phyloP scores from a whole-genome alignment of 139 green algal genomes.

The Chlorella sp. region DNA sequence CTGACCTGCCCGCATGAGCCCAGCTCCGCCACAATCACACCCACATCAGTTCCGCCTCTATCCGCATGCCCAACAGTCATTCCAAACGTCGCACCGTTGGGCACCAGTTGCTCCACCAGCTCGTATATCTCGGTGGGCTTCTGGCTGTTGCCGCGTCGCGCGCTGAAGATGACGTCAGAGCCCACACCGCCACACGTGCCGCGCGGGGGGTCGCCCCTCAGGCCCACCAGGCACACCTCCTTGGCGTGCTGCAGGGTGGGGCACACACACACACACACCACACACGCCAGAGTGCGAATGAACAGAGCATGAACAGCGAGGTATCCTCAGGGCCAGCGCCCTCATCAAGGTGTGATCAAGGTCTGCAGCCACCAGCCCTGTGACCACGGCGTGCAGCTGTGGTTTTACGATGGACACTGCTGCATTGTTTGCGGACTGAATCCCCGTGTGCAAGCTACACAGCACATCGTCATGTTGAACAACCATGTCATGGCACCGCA shows the following conservation, averaged over 20 bases:
- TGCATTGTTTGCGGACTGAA: too few relatives aligned
- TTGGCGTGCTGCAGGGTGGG: constrained; percentile 21
- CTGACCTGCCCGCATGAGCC: too few relatives aligned
- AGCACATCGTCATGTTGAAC: neutral
- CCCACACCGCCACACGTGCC: constrained; percentile 34
- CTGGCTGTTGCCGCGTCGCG: constrained; percentile 83
- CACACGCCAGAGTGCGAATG: too few relatives aligned
- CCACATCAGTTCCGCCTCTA: too few relatives aligned
- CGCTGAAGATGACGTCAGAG: constrained; percentile 79
- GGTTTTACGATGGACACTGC: too few relatives aligned
- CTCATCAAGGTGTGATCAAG: too few relatives aligned
- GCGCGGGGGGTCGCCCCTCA: constrained; percentile 49
- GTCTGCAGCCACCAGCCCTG: too few relatives aligned
- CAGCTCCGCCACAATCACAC: too few relatives aligned
- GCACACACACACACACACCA: too few relatives aligned
- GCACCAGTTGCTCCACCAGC: constrained; percentile 86
- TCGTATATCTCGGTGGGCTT: constrained; percentile 97
- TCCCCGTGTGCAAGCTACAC: neutral
- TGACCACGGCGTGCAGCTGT: too few relatives aligned
- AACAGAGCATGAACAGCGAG: too few relatives aligned
- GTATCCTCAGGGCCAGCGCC: too few relatives aligned
- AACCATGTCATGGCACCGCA: neutral
- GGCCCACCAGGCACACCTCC: constrained; percentile 74
- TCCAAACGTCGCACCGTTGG: constrained; percentile 3
- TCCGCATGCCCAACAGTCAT: neutral